Base-by-base conservation (phyloP, 257 asterid genomes). In the Fraxinus pennsylvanica region DNA sequence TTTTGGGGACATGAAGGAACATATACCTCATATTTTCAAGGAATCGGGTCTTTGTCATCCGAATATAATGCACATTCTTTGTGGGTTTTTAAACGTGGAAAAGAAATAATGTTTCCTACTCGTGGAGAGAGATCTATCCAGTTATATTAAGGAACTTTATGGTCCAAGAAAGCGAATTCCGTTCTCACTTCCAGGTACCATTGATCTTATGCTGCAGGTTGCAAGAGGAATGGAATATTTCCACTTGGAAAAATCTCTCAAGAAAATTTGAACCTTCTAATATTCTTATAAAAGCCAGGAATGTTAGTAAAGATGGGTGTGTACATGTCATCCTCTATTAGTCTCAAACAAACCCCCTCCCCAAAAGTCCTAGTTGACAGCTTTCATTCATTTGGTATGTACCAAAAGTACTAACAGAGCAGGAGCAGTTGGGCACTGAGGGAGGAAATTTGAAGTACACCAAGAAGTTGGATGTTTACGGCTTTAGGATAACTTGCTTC, bases 151-250 rank as follows among this genome's bases (percentile, higher is more conserved):
- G 79, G 99, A 94, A 74, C 71, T 75, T 0, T 81, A 88, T 3
- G 95, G 97, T 41, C 87, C 94, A 45, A 89, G 85, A 71, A 92
- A 89, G 75, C 86, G 92, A 0, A 73, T 90, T 3, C 96, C 98
- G 0, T 94, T 94, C 77, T 82, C 97, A 15, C 85, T 94, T 27
- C 92, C 92, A 0, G 92, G 79, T 17, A 92, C 96, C 0, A 87
- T 89, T 17, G 98, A 92, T 75, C 86, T 91, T 27, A 89, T 94
- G 93, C 88, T 92, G 84, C 97, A 94, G 77, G 89, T 92, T 72
- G 97, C 99, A n/a, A 84, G 96, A 81, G 99, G 99, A 25, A 92
- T 91, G 97, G 97, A 94, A 68, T 94, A 92, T 83, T 91, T 94
- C 47, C 99, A 94, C 81, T 85, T 94, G 0, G 87, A 85, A 83